These are phyloP conservation scores for Plasmodium billcollinsi DNA, from an alignment of 169 alveolate species.

Conservation along the genomic window DNA sequence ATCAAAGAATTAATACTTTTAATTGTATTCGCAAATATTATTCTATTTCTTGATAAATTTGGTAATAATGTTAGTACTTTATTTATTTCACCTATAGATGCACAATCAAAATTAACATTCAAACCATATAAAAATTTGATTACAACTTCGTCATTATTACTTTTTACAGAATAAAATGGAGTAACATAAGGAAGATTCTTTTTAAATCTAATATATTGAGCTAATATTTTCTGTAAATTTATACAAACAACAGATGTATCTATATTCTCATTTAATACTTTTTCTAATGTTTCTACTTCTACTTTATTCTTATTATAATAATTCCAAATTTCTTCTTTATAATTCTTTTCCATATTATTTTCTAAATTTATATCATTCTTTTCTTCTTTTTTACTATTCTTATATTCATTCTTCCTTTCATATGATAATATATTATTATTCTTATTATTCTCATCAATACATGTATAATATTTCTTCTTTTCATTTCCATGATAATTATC, in stretches of 20 bases:
- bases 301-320: slow-evolving; percentile 20
- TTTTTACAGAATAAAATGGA: slow-evolving; percentile 59
- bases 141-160: slow-evolving; percentile 61
- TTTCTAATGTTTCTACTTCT: slow-evolving; percentile 25
- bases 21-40: slow-evolving; percentile 69
- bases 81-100: slow-evolving; percentile 61
- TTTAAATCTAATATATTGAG: slow-evolving; percentile 66
- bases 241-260: slow-evolving; percentile 69
- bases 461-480: too few species aligned
- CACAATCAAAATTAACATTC: slow-evolving; percentile 74
- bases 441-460: too few species aligned
- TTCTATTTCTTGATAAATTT: slow-evolving; percentile 27
- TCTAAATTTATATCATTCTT: neutral
- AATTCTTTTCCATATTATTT: slow-evolving; percentile 14
- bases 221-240: slow-evolving; percentile 40
- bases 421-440: neutral
- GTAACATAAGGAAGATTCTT: slow-evolving; percentile 65
- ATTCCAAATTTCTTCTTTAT: slow-evolving; percentile 27
- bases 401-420: neutral
- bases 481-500: too few species aligned
- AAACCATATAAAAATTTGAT: slow-evolving; percentile 61
- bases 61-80: slow-evolving; percentile 20
- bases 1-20: slow-evolving; percentile 40
- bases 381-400: neutral
- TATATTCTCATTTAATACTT: slow-evolving; percentile 36